Conservation (phyloP, 2,329 filamentous ascomycete genomes). For the Trichoderma simmonsii region DNA sequence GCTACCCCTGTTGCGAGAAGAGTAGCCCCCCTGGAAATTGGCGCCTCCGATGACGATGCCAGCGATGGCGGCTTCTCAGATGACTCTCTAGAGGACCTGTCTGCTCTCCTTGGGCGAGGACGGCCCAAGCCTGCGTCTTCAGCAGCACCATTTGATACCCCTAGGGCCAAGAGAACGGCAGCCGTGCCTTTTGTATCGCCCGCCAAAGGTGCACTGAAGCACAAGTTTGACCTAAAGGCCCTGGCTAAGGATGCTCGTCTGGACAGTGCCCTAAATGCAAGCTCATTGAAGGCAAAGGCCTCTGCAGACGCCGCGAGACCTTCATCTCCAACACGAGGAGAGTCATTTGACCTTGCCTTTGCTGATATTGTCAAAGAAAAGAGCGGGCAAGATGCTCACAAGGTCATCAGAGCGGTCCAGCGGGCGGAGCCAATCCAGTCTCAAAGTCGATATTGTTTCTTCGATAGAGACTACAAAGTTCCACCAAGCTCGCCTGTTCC, state of each 20-base stretch:
- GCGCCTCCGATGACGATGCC: slow-evolving; percentile 70
- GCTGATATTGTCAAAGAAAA: slow-evolving; percentile 35
- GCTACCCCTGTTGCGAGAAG: slow-evolving; percentile 24
- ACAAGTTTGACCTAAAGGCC: slow-evolving; percentile 62
- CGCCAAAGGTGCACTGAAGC: slow-evolving; percentile 49
- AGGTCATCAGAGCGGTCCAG: slow-evolving; percentile 48
- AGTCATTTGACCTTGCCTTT: slow-evolving; percentile 24
- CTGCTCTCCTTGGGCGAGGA: slow-evolving; percentile 31
- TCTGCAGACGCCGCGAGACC: slow-evolving; percentile 27
- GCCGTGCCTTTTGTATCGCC: slow-evolving; percentile 44
- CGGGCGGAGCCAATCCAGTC: slow-evolving; percentile 42
- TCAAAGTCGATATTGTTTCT: slow-evolving; percentile 48
- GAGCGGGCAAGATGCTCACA: slow-evolving; percentile 44
- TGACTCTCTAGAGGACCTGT: slow-evolving; percentile 55
- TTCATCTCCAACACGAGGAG: not conserved
- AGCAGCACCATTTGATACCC: slow-evolving; percentile 36
- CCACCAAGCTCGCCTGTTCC: slow-evolving; percentile 28
- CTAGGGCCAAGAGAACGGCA: slow-evolving; percentile 47
- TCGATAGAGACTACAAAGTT: slow-evolving; percentile 35
- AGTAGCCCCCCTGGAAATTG: slow-evolving; percentile 44
- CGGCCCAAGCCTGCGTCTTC: slow-evolving; percentile 25
- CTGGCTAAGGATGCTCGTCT: slow-evolving; percentile 58
- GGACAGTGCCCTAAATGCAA: slow-evolving; percentile 59
- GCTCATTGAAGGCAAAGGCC: slow-evolving; percentile 44
- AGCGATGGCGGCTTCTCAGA: slow-evolving; percentile 53